Evolutionary conservation across 805 yeast genomes (phyloP).

Genomic region (Candida rishiriensis): DNA sequence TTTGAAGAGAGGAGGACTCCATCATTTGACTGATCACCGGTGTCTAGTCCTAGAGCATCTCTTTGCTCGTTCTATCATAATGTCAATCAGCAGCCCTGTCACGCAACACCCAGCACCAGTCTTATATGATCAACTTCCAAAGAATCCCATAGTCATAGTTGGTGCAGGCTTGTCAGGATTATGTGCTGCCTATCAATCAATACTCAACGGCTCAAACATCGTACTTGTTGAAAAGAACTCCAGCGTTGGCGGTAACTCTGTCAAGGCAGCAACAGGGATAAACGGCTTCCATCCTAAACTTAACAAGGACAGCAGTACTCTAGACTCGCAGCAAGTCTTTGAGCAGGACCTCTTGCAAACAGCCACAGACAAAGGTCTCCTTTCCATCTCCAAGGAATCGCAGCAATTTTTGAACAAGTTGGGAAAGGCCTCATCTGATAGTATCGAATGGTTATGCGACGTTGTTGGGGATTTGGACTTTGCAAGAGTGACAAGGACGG

Average conservation of each 20-base stretch:
- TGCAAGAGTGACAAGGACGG: constrained; percentile 1
- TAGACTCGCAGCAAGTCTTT: constrained; percentile 59
- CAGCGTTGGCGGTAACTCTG: constrained; percentile 55
- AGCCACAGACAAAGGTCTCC: constrained; percentile 37
- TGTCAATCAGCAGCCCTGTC: no score
- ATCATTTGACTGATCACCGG: no score
- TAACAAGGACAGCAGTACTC: constrained; percentile 33
- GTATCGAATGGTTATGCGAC: constrained; percentile 71
- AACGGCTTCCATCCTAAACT: constrained; percentile 64
- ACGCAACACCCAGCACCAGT: no score
- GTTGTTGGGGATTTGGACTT: constrained; percentile 50
- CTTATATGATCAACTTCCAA: constrained; percentile 15
- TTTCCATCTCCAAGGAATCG: constrained; percentile 52
- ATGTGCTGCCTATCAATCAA: constrained; percentile 51
- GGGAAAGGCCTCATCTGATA: constrained; percentile 54
- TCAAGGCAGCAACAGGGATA: constrained; percentile 61
- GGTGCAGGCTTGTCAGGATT: constrained; percentile 68
- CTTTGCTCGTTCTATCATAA: no score
- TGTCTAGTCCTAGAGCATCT: no score
- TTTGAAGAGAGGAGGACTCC: no score
- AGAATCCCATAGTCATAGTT: constrained; percentile 45
- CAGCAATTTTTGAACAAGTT: constrained; percentile 34
- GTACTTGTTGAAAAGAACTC: constrained; percentile 54
- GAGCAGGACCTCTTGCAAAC: constrained; percentile 59
- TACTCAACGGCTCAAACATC: constrained; percentile 44